Percentiles rank a stretch among this genome's conserved stretches.
Conservation (phyloP, 2,329 filamentous ascomycete genomes). For the Sodiomyces alkalinus region DNA sequence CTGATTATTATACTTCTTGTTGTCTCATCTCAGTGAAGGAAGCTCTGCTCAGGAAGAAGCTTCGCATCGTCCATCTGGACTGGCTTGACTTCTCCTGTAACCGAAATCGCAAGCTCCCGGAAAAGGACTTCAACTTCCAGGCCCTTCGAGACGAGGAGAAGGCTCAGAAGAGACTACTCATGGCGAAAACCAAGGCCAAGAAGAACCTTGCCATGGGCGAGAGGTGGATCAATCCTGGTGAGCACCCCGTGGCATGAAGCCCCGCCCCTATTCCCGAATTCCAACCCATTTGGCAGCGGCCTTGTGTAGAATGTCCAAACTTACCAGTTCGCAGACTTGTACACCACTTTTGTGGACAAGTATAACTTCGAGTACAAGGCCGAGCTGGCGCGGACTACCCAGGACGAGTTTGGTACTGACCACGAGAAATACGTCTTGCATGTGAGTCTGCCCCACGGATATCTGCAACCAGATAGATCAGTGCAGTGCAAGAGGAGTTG, state of each 20-base stretch:
- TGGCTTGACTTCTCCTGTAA: conserved; percentile 36
- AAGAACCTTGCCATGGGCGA: conserved; percentile 18
- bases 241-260: too few relatives aligned
- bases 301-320: too few relatives aligned
- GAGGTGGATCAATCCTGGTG: conserved; percentile 34
- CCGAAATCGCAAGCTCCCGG: conserved; percentile 11
- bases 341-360: conserved; percentile 48
- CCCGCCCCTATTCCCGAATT: too few relatives aligned
- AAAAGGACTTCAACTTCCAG: conserved; percentile 25
- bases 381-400: conserved; percentile 21
- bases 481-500: background rate
- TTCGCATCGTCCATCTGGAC: conserved; percentile 30
- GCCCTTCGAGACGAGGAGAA: conserved; percentile 12
- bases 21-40: conserved; percentile 20
- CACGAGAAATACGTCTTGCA: conserved; percentile 30
- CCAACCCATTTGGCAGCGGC: too few relatives aligned
- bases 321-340: conserved; percentile 29
- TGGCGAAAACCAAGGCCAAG: conserved; percentile 22
- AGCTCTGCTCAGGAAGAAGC: conserved; percentile 19
- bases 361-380: conserved; percentile 50
- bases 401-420: conserved; percentile 4
- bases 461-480: background rate
- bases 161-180: conserved; percentile 14
- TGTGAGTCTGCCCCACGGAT: conserved; percentile 24
- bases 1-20: too few relatives aligned